phyloP scores from a whole-genome alignment of 768 basidiomycete genomes.

The Lenzites betulinus region DNA sequence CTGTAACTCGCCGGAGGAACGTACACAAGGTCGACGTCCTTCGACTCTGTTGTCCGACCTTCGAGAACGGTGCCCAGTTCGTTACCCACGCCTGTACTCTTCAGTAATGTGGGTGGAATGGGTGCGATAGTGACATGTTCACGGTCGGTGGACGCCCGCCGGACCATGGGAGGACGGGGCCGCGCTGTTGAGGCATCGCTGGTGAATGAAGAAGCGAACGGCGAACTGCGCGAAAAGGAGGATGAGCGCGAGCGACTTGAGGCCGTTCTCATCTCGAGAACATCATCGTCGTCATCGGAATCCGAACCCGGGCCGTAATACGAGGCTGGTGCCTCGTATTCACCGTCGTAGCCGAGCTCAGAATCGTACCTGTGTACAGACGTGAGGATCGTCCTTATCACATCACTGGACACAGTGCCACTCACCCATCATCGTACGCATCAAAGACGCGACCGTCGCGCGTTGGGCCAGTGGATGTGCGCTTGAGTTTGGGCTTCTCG shows the following conservation, averaged over 20 bases:
- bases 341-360: slow-evolving; percentile 55
- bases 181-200: slow-evolving; percentile 19
- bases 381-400: background rate
- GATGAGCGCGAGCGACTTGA: slow-evolving; percentile 41
- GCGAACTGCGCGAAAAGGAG: slow-evolving; percentile 38
- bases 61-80: slow-evolving; percentile 32
- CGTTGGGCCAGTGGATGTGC: slow-evolving; percentile 21
- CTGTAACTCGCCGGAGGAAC: slow-evolving; percentile 48
- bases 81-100: slow-evolving; percentile 64
- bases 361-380: slow-evolving; percentile 57
- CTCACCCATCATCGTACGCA: slow-evolving; percentile 66
- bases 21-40: slow-evolving; percentile 68
- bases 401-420: slow-evolving; percentile 21
- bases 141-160: slow-evolving; percentile 39
- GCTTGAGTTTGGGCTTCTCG: slow-evolving; percentile 61
- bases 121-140: slow-evolving; percentile 71
- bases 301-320: slow-evolving; percentile 31
- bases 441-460: slow-evolving; percentile 26
- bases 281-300: slow-evolving; percentile 49
- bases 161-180: slow-evolving; percentile 31
- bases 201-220: slow-evolving; percentile 25
- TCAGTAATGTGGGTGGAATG: slow-evolving; percentile 83
- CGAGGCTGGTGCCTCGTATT: slow-evolving; percentile 42
- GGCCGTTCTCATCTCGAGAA: slow-evolving; percentile 64
- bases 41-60: slow-evolving; percentile 20